phyloP scores from a whole-genome alignment of 495 filamentous ascomycete genomes.

The Terfezia boudieri region DNA sequence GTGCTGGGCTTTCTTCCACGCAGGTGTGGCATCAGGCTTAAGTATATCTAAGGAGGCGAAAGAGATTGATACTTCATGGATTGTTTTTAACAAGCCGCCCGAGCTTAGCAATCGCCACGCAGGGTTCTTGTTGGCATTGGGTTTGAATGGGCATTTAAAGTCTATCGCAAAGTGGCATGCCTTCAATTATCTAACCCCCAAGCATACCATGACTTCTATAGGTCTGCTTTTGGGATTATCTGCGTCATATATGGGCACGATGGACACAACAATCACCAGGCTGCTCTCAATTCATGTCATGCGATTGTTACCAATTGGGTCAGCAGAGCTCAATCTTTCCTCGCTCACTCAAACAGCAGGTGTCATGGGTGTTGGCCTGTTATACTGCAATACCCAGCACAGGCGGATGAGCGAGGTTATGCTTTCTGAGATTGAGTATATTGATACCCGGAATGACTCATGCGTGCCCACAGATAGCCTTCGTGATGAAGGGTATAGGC shows the following conservation, averaged over 20 bases:
- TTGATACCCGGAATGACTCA: constrained; percentile 43
- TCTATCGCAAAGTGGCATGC: constrained; percentile 91
- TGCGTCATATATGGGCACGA: constrained; percentile 82
- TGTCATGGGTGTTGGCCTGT: constrained; percentile 86
- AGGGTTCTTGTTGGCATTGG: constrained; percentile 73
- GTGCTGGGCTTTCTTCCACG: constrained; percentile 95
- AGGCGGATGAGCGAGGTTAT: constrained; percentile 97
- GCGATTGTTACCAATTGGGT: constrained; percentile 70
- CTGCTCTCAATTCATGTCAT: constrained; percentile 94
- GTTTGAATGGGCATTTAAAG: constrained; percentile 88
- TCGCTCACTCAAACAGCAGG: constrained; percentile 88
- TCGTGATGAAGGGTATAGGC: constrained; percentile 79
- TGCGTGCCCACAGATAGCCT: constrained; percentile 40
- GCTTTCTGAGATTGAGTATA: constrained; percentile 84
- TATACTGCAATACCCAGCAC: constrained; percentile 92
- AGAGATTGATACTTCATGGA: constrained; percentile 95
- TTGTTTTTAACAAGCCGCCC: constrained; percentile 85
- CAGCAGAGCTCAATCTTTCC: constrained; percentile 83
- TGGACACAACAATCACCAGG: constrained; percentile 88
- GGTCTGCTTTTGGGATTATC: constrained; percentile 79
- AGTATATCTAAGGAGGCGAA: constrained; percentile 75
- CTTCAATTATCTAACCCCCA: constrained; percentile 94
- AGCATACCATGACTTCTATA: constrained; percentile 97
- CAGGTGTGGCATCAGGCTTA: constrained; percentile 72
- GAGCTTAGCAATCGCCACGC: constrained; percentile 87